These are phyloP conservation scores for Tulasnella calospora DNA, from an alignment of 768 basidiomycete species.

Conservation along the genomic window DNA sequence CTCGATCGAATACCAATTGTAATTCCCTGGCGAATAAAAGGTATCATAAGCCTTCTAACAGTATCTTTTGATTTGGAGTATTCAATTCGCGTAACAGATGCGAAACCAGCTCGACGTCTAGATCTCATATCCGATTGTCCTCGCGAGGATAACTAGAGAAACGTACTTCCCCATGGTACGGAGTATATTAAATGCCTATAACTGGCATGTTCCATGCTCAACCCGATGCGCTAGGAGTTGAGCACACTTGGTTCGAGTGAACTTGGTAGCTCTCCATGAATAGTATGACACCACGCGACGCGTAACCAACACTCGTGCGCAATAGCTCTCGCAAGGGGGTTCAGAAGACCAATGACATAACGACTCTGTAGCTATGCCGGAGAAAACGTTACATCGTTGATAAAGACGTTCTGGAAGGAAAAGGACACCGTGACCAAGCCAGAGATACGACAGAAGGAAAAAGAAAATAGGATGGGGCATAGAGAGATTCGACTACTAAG, in stretches of 20 bases:
- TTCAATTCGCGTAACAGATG: too few species aligned
- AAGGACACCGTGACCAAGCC: background rate
- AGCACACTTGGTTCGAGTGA: background rate
- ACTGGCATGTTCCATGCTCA: too few species aligned
- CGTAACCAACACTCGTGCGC: background rate
- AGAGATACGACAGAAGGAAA: background rate
- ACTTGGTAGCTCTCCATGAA: background rate
- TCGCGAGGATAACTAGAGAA: background rate
- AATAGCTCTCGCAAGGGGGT: background rate
- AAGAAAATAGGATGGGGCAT: background rate
- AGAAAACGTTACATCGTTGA: background rate
- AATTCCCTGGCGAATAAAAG: too few species aligned
- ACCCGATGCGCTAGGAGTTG: too few species aligned
- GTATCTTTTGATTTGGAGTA: too few species aligned
- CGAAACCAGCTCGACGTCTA: too few species aligned
- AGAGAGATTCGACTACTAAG: background rate
- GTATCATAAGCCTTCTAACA: too few species aligned
- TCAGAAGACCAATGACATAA: background rate
- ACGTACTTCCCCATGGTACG: background rate
- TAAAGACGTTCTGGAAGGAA: background rate
- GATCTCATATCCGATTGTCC: background rate
- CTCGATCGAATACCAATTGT: too few species aligned
- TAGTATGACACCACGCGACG: background rate
- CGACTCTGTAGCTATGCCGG: background rate
- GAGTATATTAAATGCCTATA: too few species aligned